Conservation (phyloP, 1,284 basidiomycete genomes). For the Cystobasidium slooffiae region DNA sequence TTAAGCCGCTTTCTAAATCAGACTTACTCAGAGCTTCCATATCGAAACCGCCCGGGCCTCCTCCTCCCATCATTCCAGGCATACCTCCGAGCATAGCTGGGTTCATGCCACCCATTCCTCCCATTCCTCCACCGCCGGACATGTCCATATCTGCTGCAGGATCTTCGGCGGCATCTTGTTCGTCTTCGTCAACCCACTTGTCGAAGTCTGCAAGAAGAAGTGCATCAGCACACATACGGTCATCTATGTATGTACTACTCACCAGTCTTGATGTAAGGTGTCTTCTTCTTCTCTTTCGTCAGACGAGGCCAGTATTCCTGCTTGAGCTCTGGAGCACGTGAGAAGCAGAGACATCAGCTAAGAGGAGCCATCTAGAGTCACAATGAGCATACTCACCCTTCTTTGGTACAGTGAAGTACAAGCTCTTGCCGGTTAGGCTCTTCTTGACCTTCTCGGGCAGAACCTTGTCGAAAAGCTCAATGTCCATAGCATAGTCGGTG, state of each 20-base stretch:
- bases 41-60: conserved; percentile 48
- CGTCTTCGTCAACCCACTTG: conserved; percentile 58
- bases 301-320: conserved; percentile 57
- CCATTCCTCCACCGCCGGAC: conserved; percentile 49
- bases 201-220: conserved; percentile 52
- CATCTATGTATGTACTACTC: not conserved
- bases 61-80: conserved; percentile 51
- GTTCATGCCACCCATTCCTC: conserved; percentile 42
- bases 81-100: conserved; percentile 32
- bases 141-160: not conserved
- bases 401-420: conserved; percentile 55
- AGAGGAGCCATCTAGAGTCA: not conserved
- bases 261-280: conserved; percentile 57
- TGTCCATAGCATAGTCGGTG: conserved; percentile 52
- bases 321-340: conserved; percentile 43
- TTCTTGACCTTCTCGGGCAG: conserved; percentile 53
- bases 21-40: conserved; percentile 44
- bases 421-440: conserved; percentile 54
- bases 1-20: not conserved
- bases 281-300: conserved; percentile 56
- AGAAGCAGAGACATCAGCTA: not conserved
- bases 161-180: conserved; percentile 52
- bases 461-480: conserved; percentile 56
- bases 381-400: conserved; percentile 44
- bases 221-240: not conserved